These are phyloP conservation scores for Alternaria viburni DNA, from an alignment of 2,329 filamentous ascomycete genomes.

Conservation along the genomic window DNA sequence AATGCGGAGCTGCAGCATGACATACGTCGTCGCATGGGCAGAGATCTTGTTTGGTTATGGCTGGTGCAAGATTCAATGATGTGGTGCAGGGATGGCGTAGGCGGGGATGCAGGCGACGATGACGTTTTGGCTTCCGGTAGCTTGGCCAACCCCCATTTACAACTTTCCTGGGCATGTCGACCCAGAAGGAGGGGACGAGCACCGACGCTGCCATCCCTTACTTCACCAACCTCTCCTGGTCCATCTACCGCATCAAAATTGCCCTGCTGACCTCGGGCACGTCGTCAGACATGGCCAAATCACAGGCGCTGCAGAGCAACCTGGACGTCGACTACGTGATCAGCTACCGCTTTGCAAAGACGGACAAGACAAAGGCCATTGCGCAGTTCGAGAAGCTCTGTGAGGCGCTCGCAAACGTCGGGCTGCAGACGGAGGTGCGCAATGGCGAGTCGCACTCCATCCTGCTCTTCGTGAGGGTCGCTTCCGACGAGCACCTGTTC, in stretches of 20 bases:
- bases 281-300: slow-evolving; percentile 44
- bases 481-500: slow-evolving; percentile 74
- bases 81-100: slow-evolving; percentile 26
- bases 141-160: slow-evolving; percentile 31
- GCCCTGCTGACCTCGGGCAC: slow-evolving; percentile 26
- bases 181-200: slow-evolving; percentile 17
- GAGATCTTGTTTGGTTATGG: slow-evolving; percentile 7
- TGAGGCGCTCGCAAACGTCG: slow-evolving; percentile 74
- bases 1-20: background rate
- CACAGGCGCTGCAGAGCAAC: slow-evolving; percentile 56
- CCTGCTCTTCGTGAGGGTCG: slow-evolving; percentile 81
- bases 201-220: slow-evolving; percentile 23
- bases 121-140: slow-evolving; percentile 34
- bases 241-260: slow-evolving; percentile 26
- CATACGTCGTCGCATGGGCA: background rate
- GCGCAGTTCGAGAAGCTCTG: slow-evolving; percentile 80
- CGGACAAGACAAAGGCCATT: slow-evolving; percentile 72
- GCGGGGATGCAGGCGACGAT: slow-evolving; percentile 28
- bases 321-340: slow-evolving; percentile 88
- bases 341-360: slow-evolving; percentile 73
- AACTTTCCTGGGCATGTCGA: slow-evolving; percentile 34
- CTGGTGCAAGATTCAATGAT: slow-evolving; percentile 17
- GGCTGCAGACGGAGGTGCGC: slow-evolving; percentile 87
- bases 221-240: slow-evolving; percentile 22
- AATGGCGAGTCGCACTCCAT: slow-evolving; percentile 76